phyloP scores from a whole-genome alignment of 2,329 filamentous ascomycete species.

The Pezizomycotina sp. region DNA sequence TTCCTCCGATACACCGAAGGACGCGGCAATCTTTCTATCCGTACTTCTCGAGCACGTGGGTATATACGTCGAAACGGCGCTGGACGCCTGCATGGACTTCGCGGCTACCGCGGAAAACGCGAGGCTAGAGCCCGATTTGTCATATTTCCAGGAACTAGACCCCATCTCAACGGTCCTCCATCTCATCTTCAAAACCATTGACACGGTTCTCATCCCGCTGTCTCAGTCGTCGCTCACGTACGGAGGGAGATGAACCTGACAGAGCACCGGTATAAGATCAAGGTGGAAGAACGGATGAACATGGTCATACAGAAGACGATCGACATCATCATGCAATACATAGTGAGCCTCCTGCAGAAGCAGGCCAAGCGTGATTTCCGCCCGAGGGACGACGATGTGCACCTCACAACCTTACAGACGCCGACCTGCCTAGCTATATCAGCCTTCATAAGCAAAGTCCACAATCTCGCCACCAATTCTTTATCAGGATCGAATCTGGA shows the following conservation, averaged over 20 bases:
- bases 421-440: slow-evolving; percentile 67
- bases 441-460: slow-evolving; percentile 57
- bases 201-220: slow-evolving; percentile 75
- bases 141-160: slow-evolving; percentile 62
- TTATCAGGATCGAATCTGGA: slow-evolving; percentile 73
- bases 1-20: slow-evolving; percentile 50
- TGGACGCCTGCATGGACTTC: slow-evolving; percentile 55
- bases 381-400: slow-evolving; percentile 59
- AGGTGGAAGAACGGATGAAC: slow-evolving; percentile 69
- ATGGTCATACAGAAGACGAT: slow-evolving; percentile 51
- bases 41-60: slow-evolving; percentile 19
- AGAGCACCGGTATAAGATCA: slow-evolving; percentile 28
- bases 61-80: slow-evolving; percentile 45
- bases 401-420: slow-evolving; percentile 65
- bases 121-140: slow-evolving; percentile 74
- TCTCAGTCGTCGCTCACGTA: slow-evolving; percentile 82
- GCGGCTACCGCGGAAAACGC: slow-evolving; percentile 59
- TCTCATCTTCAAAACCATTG: slow-evolving; percentile 82
- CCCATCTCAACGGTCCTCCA: slow-evolving; percentile 77
- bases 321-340: slow-evolving; percentile 61
- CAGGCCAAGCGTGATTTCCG: slow-evolving; percentile 85
- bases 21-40: slow-evolving; percentile 13
- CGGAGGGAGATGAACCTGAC: slow-evolving; percentile 70
- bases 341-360: slow-evolving; percentile 50
- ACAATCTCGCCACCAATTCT: slow-evolving; percentile 46